These are phyloP conservation scores for Exserohilum turcica DNA, from an alignment of 2,329 filamentous ascomycete genomes.

Conservation along the genomic window DNA sequence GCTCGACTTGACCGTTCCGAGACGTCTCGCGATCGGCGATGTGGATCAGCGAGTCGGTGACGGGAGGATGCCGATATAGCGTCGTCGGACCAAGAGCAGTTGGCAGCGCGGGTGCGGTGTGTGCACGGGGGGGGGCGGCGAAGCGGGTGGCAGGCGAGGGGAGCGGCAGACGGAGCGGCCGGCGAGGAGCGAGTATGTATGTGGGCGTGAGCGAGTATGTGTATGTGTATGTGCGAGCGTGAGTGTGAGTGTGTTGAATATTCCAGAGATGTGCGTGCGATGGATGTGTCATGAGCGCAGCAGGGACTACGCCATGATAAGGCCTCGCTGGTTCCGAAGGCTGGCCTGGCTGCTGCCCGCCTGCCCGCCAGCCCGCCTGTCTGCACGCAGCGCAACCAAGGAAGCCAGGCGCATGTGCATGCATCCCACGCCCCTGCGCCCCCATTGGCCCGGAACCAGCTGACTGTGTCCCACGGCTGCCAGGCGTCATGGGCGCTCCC, in stretches of 20 bases:
- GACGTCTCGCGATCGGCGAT: slow-evolving; percentile 38
- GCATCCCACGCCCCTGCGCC: slow-evolving; percentile 5
- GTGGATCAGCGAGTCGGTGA: slow-evolving; percentile 37
- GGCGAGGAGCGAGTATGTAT: too few species aligned
- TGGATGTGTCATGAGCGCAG: slow-evolving; percentile 9
- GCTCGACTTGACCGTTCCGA: slow-evolving; percentile 32
- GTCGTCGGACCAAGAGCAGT: slow-evolving; percentile 12
- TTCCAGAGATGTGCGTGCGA: slow-evolving; percentile 9
- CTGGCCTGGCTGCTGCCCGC: slow-evolving; percentile 4
- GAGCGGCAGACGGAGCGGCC: slow-evolving; percentile 1
- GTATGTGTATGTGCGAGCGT: not conserved
- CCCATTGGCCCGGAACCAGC: slow-evolving; percentile 24
- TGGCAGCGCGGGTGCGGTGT: slow-evolving; percentile 3
- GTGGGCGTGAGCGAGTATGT: not conserved
- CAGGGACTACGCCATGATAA: slow-evolving; percentile 18
- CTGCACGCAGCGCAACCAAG: slow-evolving; percentile 17
- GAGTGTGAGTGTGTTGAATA: slow-evolving; percentile 3
- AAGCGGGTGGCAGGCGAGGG: not conserved
- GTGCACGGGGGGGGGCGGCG: not conserved
- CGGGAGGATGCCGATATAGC: slow-evolving; percentile 25
- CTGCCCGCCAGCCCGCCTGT: too few species aligned
- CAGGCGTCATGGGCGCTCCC: slow-evolving; percentile 19
- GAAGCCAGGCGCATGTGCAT: slow-evolving; percentile 24
- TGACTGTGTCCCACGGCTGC: slow-evolving; percentile 15
- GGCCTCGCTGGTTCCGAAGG: slow-evolving; percentile 16